These are phyloP conservation scores for Dichotomocladium elegans DNA, from an alignment of 371 early-diverging fungal genomes.

Conservation along the genomic window DNA sequence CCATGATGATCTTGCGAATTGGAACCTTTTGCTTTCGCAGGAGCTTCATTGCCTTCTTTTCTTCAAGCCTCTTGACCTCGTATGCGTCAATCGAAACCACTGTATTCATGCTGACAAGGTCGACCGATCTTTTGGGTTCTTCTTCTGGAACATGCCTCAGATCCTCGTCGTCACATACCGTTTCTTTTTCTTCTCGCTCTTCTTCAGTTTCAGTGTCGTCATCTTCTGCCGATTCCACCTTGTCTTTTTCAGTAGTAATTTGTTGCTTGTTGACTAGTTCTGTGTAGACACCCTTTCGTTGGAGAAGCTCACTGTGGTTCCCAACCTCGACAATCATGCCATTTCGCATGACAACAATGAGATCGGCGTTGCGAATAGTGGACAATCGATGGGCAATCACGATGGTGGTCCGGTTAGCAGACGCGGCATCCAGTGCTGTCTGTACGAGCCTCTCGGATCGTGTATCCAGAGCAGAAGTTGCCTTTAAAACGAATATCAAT, in stretches of 20 bases:
- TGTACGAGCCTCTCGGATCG: conserved; percentile 80
- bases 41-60: conserved; percentile 33
- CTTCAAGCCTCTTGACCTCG: conserved; percentile 36
- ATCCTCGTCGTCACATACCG: background rate
- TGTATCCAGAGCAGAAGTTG: conserved; percentile 77
- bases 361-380: conserved; percentile 75
- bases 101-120: conserved; percentile 7
- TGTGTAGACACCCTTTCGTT: conserved; percentile 35
- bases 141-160: background rate
- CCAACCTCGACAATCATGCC: conserved; percentile 72
- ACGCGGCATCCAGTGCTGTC: conserved; percentile 73
- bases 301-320: conserved; percentile 60
- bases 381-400: conserved; percentile 90
- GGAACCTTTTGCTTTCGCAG: conserved; percentile 47
- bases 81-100: conserved; percentile 30
- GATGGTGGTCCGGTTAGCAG: conserved; percentile 79
- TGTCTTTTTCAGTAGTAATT: conserved; percentile 15
- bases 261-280: conserved; percentile 58
- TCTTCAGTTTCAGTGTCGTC: background rate
- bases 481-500: conserved; percentile 16
- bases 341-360: conserved; percentile 75
- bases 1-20: conserved; percentile 10
- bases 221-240: background rate
- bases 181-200: background rate
- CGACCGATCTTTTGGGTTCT: too few species aligned